These are phyloP conservation scores for Priceomyces fermenticarens DNA, from an alignment of 805 yeast species.

Conservation along the genomic window DNA sequence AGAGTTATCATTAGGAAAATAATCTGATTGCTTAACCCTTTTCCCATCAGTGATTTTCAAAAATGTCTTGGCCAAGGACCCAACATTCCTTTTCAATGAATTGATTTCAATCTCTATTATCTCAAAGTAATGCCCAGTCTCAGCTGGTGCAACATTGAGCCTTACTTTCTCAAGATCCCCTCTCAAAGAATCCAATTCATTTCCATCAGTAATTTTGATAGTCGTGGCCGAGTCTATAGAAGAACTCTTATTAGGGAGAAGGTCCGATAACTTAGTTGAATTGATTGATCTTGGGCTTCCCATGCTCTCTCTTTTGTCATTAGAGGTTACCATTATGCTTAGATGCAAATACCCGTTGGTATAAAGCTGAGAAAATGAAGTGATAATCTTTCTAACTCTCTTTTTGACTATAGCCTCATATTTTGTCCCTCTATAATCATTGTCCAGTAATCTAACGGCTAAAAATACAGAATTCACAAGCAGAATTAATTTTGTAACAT, in stretches of 20 bases:
- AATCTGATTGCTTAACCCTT: constrained; percentile 28
- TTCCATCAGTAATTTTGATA: constrained; percentile 6
- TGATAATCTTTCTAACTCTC: constrained; percentile 50
- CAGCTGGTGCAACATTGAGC: constrained; percentile 6
- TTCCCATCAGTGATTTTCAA: constrained; percentile 32
- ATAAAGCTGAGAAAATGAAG: constrained; percentile 58
- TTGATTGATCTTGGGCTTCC: constrained; percentile 16
- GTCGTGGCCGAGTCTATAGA: constrained; percentile 10
- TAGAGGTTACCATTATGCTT: constrained; percentile 34
- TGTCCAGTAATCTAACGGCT: constrained; percentile 52
- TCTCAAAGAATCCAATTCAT: constrained; percentile 7
- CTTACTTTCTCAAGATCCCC: constrained; percentile 1
- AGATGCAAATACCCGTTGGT: constrained; percentile 65
- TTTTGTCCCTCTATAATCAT: constrained; percentile 47
- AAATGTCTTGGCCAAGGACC: constrained; percentile 26
- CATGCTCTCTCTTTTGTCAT: constrained; percentile 20
- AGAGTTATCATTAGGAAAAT: constrained; percentile 36
- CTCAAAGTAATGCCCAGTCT: constrained; percentile 24
- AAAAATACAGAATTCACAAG: constrained; percentile 52
- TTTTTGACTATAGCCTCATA: constrained; percentile 46
- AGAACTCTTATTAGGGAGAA: not conserved
- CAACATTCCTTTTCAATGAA: constrained; percentile 29
- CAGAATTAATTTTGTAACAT: constrained; percentile 52
- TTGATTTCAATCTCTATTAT: constrained; percentile 40
- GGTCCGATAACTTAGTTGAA: constrained; percentile 1